phyloP scores from a whole-genome alignment of 768 basidiomycete genomes.

The Russula abietina region DNA sequence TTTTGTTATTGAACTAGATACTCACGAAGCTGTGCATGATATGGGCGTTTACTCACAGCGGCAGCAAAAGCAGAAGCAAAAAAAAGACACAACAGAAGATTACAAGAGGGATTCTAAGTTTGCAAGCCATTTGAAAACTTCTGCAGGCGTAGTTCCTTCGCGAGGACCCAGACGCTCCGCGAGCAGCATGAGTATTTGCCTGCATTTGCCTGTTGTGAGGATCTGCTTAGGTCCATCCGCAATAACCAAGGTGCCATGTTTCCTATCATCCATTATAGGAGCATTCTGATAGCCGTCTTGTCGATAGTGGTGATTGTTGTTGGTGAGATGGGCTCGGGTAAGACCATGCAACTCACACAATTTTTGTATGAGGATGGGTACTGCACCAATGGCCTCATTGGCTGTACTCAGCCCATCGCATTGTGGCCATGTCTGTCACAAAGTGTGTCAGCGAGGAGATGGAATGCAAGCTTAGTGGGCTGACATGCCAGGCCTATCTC shows the following conservation, averaged over 20 bases:
- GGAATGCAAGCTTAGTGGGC: too few relatives aligned
- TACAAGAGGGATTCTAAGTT: conserved; percentile 97
- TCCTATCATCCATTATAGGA: not conserved
- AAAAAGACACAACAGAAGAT: too few relatives aligned
- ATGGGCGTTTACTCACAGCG: conserved; percentile 37
- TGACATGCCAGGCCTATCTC: too few relatives aligned
- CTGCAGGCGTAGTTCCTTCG: conserved; percentile 76
- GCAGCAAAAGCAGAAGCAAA: too few relatives aligned
- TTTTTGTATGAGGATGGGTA: conserved; percentile 98
- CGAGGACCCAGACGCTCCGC: conserved; percentile 76
- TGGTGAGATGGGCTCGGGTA: conserved; percentile 98
- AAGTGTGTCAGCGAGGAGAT: too few relatives aligned
- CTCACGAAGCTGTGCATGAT: conserved; percentile 57
- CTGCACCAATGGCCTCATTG: conserved; percentile 80
- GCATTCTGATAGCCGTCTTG: not conserved
- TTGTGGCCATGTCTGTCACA: too few relatives aligned
- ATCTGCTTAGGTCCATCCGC: conserved; percentile 77
- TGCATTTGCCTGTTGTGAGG: conserved; percentile 95
- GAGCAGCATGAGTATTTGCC: conserved; percentile 96
- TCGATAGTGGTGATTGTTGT: conserved; percentile 81
- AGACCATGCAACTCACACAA: conserved; percentile 94
- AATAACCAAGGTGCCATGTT: conserved; percentile 81
- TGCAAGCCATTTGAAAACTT: conserved; percentile 83
- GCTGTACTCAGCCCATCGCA: too few relatives aligned
- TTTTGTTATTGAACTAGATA: conserved; percentile 52